phyloP scores from a whole-genome alignment of 352 stramenopile species.

The Globisporangium nodosum region DNA sequence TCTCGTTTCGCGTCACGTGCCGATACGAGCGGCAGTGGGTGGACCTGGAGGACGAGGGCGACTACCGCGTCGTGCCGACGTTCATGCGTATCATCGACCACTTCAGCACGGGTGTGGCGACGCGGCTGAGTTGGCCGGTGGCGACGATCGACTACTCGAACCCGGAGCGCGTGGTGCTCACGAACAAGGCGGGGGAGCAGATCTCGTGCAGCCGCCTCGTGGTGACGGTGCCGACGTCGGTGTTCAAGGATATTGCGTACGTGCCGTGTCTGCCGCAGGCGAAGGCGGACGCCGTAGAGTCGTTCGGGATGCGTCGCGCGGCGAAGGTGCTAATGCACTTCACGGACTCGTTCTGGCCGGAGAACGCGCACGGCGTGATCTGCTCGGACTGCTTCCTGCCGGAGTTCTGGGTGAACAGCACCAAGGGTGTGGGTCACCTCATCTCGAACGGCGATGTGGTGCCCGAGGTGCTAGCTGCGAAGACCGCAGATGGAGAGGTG shows the following conservation, averaged over 20 bases:
- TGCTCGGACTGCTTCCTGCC: conserved; percentile 80
- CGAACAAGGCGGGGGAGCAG: conserved; percentile 43
- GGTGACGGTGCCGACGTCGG: conserved; percentile 70
- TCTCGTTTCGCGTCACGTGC: conserved; percentile 74
- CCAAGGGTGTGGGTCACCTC: conserved; percentile 53
- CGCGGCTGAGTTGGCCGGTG: conserved; percentile 53
- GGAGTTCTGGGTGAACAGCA: conserved; percentile 83
- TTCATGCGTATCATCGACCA: conserved; percentile 64
- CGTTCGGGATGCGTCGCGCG: conserved; percentile 68
- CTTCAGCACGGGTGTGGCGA: conserved; percentile 43
- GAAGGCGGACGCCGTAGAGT: conserved; percentile 56
- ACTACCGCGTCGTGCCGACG: conserved; percentile 67
- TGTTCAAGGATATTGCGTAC: conserved; percentile 75
- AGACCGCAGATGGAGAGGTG: conserved; percentile 13
- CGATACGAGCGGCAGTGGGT: conserved; percentile 83
- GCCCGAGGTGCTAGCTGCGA: conserved; percentile 8
- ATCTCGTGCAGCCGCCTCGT: conserved; percentile 57
- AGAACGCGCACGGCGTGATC: conserved; percentile 70
- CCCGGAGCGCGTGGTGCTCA: conserved; percentile 44
- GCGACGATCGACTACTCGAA: conserved; percentile 51
- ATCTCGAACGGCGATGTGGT: conserved; percentile 46
- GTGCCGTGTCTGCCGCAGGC: conserved; percentile 40
- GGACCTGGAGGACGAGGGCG: conserved; percentile 73
- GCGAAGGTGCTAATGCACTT: conserved; percentile 80
- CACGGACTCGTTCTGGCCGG: conserved; percentile 55